Base-by-base conservation (phyloP, 768 basidiomycete genomes). In the Steccherinum ochraceum region DNA sequence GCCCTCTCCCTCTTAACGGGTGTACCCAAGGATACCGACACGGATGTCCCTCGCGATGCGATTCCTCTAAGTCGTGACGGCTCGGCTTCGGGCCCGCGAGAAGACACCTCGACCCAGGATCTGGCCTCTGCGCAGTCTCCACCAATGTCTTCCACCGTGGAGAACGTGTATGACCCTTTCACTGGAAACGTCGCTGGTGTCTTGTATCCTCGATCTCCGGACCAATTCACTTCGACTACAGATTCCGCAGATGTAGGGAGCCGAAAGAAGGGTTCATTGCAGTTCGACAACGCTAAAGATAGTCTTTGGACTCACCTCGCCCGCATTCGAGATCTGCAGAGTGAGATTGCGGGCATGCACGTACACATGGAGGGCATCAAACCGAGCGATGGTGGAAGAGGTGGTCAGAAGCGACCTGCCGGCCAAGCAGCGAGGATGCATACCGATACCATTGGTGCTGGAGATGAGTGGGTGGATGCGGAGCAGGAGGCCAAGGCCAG, bases 361-460 rank as follows among this genome's bases (percentile, higher is more conserved):
- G 66, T 82, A 10, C 79, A 83, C 21, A 86, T 90, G 84, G 88
- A 90, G 63, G 76, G 76, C 39, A 73, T 84, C 43, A 80, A 81
- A 1, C 56, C 67, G 52, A 67, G 48, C 56, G 63, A 52, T 52
- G 57, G 35, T 52, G 41, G n/a, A 19, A 54, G 45, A 53, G 53
- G 53, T 27, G 48, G 52, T 18, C 57, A 53, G 46, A 61, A 59
- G 30, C 47, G 45, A 7, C 21, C 63, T 24, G 72, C 70, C 10
- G 55, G 55, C 24, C 53, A 40, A 13, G 45, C 45, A 12, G 46
- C 49, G 35, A 54, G 57, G 26, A 51, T 58, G 42, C 56, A 59
- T 40, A 72, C 70, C 52, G 76, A 77, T 49, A 76, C 77, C 46
- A 75, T 76, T 55, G 74, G 71, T 12, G 57, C 51, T 19, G 73